Percentiles rank a stretch among this genome's conserved stretches.
Conservation (phyloP, 352 stramenopile species). For the Blastocystis sp. region DNA sequence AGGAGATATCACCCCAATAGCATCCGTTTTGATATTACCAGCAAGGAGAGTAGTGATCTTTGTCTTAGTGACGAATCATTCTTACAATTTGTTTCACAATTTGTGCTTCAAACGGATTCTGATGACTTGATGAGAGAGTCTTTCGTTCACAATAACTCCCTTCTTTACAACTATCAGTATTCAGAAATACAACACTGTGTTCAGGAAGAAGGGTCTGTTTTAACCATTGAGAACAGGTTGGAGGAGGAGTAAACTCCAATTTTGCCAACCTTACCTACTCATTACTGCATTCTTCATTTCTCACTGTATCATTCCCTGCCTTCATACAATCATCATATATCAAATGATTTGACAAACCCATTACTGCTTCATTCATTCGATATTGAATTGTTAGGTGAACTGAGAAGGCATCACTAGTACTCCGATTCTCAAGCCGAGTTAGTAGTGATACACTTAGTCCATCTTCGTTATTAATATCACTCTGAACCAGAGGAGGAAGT, state of each 20-base stretch:
- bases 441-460: slow-evolving; percentile 82
- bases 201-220: slow-evolving; percentile 63
- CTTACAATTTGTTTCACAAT: slow-evolving; percentile 1
- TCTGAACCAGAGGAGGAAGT: slow-evolving; percentile 85
- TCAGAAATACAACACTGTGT: slow-evolving; percentile 73
- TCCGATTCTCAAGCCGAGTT: slow-evolving; percentile 75
- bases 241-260: too few relatives aligned
- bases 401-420: slow-evolving; percentile 69
- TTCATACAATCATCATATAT: slow-evolving; percentile 81
- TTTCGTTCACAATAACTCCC: background rate
- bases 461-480: slow-evolving; percentile 74
- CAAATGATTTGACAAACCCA: slow-evolving; percentile 85
- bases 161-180: slow-evolving; percentile 71
- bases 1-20: slow-evolving; percentile 58
- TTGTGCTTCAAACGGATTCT: background rate
- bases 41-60: background rate
- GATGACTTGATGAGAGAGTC: background rate
- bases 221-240: slow-evolving; percentile 63
- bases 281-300: too few relatives aligned
- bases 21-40: background rate
- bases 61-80: background rate
- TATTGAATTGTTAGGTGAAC: slow-evolving; percentile 92
- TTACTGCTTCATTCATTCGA: slow-evolving; percentile 91
- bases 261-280: too few relatives aligned
- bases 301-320: background rate